Percentiles rank a stretch among this genome's conserved stretches.
Evolutionary conservation across 805 yeast species (phyloP).

Genomic region (Schwanniomyces polymorphus): DNA sequence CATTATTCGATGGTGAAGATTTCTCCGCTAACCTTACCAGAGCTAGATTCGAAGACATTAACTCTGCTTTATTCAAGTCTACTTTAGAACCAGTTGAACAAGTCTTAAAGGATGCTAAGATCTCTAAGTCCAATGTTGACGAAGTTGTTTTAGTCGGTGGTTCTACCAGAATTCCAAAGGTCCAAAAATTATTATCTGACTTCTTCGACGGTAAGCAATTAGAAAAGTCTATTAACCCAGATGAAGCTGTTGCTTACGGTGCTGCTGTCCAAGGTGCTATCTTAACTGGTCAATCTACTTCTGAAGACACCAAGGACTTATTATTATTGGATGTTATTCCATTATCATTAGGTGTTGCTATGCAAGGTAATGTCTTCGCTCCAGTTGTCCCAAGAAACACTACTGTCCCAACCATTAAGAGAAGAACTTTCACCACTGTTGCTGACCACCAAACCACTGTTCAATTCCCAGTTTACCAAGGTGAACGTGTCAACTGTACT

Average conservation of each 20-base stretch:
- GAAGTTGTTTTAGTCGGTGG: conserved; percentile 53
- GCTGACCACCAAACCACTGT: conserved; percentile 52
- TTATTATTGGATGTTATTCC: conserved; percentile 52
- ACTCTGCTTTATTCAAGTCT: conserved; percentile 50
- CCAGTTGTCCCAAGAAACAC: conserved; percentile 54
- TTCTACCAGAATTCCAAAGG: conserved; percentile 54
- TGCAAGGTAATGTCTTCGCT: conserved; percentile 52
- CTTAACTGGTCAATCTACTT: conserved; percentile 50
- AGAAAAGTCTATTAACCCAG: conserved; percentile 51
- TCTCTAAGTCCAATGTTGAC: conserved; percentile 41
- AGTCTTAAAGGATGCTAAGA: conserved; percentile 48
- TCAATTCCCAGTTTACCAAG: conserved; percentile 53
- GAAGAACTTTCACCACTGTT: conserved; percentile 53
- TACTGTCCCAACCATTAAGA: conserved; percentile 51
- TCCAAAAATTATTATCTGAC: conserved; percentile 50
- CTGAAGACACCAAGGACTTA: conserved; percentile 51
- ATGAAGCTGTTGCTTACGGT: conserved; percentile 54
- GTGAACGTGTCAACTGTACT: conserved; percentile 52
- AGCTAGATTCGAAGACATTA: conserved; percentile 52
- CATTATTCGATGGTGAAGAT: conserved; percentile 51
- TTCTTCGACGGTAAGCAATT: conserved; percentile 51
- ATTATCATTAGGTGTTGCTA: conserved; percentile 51
- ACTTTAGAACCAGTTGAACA: conserved; percentile 52
- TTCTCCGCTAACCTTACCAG: conserved; percentile 50
- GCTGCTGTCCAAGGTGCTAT: conserved; percentile 54